phyloP scores from a whole-genome alignment of 495 filamentous ascomycete species.

The Hypoxylon fragiforme region DNA sequence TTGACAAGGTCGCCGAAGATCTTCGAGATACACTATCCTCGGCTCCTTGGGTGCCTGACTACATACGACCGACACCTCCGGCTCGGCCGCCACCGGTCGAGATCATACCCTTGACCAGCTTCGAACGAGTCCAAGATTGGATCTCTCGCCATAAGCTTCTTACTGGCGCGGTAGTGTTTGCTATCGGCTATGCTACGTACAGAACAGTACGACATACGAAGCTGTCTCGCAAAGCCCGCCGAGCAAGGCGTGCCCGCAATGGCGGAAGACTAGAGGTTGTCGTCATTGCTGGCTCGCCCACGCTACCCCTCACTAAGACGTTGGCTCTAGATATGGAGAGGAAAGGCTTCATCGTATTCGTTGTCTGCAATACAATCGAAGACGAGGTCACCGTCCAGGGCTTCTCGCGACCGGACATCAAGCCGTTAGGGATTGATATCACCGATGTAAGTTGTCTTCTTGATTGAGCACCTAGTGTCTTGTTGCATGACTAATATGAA shows the following conservation, averaged over 20 bases:
- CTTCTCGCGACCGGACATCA: slow-evolving; percentile 76
- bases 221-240: slow-evolving; percentile 64
- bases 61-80: slow-evolving; percentile 61
- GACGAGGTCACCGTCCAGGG: slow-evolving; percentile 80
- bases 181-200: slow-evolving; percentile 68
- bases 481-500: too few species aligned
- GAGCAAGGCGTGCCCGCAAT: slow-evolving; percentile 75
- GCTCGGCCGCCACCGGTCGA: slow-evolving; percentile 48
- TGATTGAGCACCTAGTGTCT: neutral
- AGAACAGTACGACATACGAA: slow-evolving; percentile 65
- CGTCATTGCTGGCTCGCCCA: slow-evolving; percentile 80
- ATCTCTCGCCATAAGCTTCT: slow-evolving; percentile 67
- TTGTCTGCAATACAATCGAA: slow-evolving; percentile 75
- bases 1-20: slow-evolving; percentile 67
- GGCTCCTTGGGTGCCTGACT: slow-evolving; percentile 70
- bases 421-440: slow-evolving; percentile 79
- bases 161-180: slow-evolving; percentile 67
- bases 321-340: slow-evolving; percentile 85
- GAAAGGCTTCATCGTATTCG: slow-evolving; percentile 89
- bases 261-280: slow-evolving; percentile 90
- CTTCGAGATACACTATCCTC: slow-evolving; percentile 65
- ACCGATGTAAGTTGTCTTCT: slow-evolving; percentile 63
- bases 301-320: slow-evolving; percentile 77
- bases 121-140: slow-evolving; percentile 60
- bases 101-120: slow-evolving; percentile 39